Evolutionary conservation across 2,329 filamentous ascomycete species (phyloP), one percentile per base, ranked within the genome.

Genomic region (Thelonectria discophora): DNA sequence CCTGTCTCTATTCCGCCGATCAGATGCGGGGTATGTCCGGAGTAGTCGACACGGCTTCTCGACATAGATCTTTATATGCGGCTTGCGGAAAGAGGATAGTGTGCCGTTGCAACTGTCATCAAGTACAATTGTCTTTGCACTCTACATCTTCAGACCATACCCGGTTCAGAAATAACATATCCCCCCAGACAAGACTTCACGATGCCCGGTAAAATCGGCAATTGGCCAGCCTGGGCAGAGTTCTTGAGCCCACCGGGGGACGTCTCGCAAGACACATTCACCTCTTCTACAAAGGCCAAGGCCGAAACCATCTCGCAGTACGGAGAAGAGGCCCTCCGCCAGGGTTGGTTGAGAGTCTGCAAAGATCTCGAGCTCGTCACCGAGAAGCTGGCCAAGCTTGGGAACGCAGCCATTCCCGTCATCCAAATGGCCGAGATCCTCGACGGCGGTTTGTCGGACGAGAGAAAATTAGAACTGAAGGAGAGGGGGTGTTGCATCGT

Each of bases 311-410:
- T 76, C 32, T 66, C 70, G 1, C 60, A 77, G 45, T 80, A 78
- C 57, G 78, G 79, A 6, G 70, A 73, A 47, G 74, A 72, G 13
- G 69, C 73, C 1, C 59, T 81, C 13, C 67, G 65, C 10, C 54
- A 72, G 62, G 74, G 75, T 61, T 81, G 79, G 79, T 43, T 79
- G 6, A 71, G 72, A 30, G 74, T 77, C 5, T 80, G 79, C 66
- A 67, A 74, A n/a, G 57, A 74, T 6, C 71, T 81, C 4, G 69
- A 76, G 46, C 50, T 46, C 0, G 60, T 79, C n/a, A 79, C 78
- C 0, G 72, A 75, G 8, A 70, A 74, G 13, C 73, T 81, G 27
- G 66, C 72, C 12, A 63, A 65, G 15, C 72, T 73, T n/a, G 75
- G 75, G 10, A 74, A 64, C 13, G 57, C 56, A 20, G 66, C 71